Conservation (phyloP, 352 stramenopile species). For the Pythium monospermum region DNA sequence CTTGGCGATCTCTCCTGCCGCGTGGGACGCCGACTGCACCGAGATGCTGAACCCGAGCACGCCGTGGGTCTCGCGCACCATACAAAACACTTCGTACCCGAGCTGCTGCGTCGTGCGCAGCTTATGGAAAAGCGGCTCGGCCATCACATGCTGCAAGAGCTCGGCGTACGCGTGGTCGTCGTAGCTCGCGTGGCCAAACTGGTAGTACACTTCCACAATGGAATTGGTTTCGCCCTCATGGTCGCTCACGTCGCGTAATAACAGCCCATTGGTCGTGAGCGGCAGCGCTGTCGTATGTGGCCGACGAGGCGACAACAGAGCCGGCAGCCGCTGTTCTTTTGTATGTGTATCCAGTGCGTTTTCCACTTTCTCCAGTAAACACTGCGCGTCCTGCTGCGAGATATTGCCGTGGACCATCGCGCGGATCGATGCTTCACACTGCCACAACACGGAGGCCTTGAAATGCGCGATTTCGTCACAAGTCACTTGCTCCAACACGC, state of each 20-base stretch:
- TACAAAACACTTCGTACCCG: slow-evolving; percentile 78
- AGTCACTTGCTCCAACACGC: slow-evolving; percentile 20
- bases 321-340: slow-evolving; percentile 18
- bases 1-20: slow-evolving; percentile 48
- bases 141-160: slow-evolving; percentile 74
- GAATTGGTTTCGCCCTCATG: slow-evolving; percentile 71
- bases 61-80: slow-evolving; percentile 63
- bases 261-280: slow-evolving; percentile 44
- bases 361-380: slow-evolving; percentile 37
- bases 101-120: slow-evolving; percentile 81
- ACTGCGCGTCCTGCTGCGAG: slow-evolving; percentile 24
- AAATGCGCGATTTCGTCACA: slow-evolving; percentile 13
- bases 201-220: slow-evolving; percentile 81
- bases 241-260: slow-evolving; percentile 59
- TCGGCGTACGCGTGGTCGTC: slow-evolving; percentile 54
- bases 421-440: slow-evolving; percentile 23
- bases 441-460: slow-evolving; percentile 21
- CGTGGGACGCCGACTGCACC: slow-evolving; percentile 65
- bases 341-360: slow-evolving; percentile 4
- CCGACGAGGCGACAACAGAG: slow-evolving; percentile 23
- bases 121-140: slow-evolving; percentile 77
- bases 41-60: slow-evolving; percentile 67
- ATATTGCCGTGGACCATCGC: slow-evolving; percentile 70
- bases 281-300: slow-evolving; percentile 49
- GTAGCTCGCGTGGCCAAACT: slow-evolving; percentile 51